Evolutionary conservation across 257 asterid genomes (phyloP).

Genomic region (Plectranthus barbatus): DNA sequence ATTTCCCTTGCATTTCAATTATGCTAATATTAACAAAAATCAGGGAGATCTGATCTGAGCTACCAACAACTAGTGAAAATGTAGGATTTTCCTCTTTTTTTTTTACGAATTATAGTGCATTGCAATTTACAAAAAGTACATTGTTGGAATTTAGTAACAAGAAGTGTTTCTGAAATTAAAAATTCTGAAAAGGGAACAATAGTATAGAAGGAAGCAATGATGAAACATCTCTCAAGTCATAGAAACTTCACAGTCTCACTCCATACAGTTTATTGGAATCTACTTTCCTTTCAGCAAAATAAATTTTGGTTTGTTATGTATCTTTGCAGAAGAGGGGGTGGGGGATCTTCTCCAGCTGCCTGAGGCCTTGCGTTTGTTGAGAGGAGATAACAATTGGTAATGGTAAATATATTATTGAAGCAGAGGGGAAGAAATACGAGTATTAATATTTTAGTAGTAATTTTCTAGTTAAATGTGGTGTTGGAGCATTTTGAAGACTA

Average conservation of each 20-base stretch:
- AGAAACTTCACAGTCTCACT: background rate
- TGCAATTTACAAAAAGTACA: background rate
- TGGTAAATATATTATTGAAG: conserved; percentile 15
- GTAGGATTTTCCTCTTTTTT: too few relatives aligned
- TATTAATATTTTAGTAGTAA: background rate
- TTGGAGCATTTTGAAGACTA: background rate
- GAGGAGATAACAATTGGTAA: background rate
- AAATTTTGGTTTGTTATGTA: background rate
- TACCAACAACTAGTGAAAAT: too few relatives aligned
- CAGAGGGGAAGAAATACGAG: background rate
- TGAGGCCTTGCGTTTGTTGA: conserved; percentile 47
- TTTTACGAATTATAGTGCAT: background rate
- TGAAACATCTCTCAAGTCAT: background rate
- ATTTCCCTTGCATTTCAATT: too few relatives aligned
- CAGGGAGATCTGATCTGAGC: too few relatives aligned
- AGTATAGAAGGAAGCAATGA: background rate
- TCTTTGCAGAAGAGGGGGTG: conserved; percentile 46
- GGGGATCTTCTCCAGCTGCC: conserved; percentile 59
- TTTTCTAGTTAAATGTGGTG: background rate
- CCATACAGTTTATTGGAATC: too few relatives aligned
- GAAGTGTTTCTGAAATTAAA: too few relatives aligned
- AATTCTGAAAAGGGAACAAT: too few relatives aligned
- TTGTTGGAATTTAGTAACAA: background rate
- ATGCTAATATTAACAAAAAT: too few relatives aligned
- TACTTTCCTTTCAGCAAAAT: too few relatives aligned